Conservation (phyloP, 129 eudicot genomes). For the Kitagawia praeruptora region DNA sequence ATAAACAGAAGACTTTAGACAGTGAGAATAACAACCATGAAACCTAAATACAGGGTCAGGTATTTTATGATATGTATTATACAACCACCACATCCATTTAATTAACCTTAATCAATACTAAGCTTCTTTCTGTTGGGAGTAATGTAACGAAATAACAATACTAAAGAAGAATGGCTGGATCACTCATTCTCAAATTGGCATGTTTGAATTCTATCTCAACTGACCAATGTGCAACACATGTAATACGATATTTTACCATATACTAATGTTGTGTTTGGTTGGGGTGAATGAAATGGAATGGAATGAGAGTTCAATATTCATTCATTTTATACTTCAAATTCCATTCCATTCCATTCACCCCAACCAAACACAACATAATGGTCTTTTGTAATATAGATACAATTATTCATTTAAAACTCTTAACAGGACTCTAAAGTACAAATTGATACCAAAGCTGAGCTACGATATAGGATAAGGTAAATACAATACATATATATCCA, state of each 20-base stretch:
- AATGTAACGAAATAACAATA: background rate
- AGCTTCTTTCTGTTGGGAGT: background rate
- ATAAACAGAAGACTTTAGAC: background rate
- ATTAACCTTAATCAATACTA: background rate
- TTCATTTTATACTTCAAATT: too few relatives aligned
- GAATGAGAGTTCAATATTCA: too few relatives aligned
- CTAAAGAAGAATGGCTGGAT: too few relatives aligned
- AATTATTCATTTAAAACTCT: background rate
- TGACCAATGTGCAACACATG: background rate
- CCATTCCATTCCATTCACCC: too few relatives aligned
- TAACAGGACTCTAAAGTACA: too few relatives aligned
- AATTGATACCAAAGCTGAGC: too few relatives aligned
- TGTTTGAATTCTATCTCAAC: background rate
- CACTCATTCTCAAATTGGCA: too few relatives aligned
- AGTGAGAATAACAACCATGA: background rate
- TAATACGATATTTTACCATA: background rate
- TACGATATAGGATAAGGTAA: too few relatives aligned
- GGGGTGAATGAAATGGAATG: too few relatives aligned
- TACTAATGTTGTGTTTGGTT: too few relatives aligned
- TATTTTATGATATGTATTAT: background rate
- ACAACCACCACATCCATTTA: background rate
- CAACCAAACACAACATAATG: too few relatives aligned
- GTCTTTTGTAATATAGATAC: background rate
- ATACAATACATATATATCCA: too few relatives aligned
- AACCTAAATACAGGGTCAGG: background rate